Base-by-base conservation (phyloP, 1,139 yeast genomes). In the Protomyces inundatus region DNA sequence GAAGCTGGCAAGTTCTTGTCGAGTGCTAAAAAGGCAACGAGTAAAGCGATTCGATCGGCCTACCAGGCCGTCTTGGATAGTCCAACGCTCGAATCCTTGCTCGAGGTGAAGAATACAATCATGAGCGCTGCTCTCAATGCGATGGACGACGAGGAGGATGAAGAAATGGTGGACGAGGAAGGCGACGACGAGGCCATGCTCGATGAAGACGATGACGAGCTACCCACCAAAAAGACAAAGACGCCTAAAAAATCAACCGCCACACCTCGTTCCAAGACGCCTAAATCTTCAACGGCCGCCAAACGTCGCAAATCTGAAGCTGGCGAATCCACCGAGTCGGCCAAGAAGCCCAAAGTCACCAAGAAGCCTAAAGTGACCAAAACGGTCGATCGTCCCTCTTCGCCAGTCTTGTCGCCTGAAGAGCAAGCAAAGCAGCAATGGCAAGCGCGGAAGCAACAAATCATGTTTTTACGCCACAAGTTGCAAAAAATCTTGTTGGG, bases 391-490 rank as follows among this genome's bases (percentile, higher is more conserved):
- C 50, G 61, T 16, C 51, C 54, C 6, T 48, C 55, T 4, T 48
- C 61, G 40, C 61, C 61, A 3, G 62, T 37, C 30, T 23, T 58
- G 23, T 58, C 62, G 5, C 62, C 62, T 12, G 62, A 58, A 32
- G 62, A 58, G 36, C 45, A 55, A 9, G 40, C 32, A 34, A 52
- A 58, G 45, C 32, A 35, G 39, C 33, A 55, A 6, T 45, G 45
- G 56, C 61, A 61, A 23, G 63, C 42, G 16, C 53, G 45, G 55
- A 55, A 40, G 40, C 53, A 64, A 42, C 37, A 54, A 32, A 58
- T 64, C 54, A 55, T 64, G 51, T 59, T 53, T 14, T 37, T 64
- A 12, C 59, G 66, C 54, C 66, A 64, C 60, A 64, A 59, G 37
- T 46, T 64, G 36, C 66, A 64, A 40, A 64, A 61, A 30, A 53